A percentile compares a stretch with the other conserved stretches of the same genome.
Evolutionary conservation across 768 basidiomycete genomes (phyloP).

Genomic region (Guyanaporus albipodus): DNA sequence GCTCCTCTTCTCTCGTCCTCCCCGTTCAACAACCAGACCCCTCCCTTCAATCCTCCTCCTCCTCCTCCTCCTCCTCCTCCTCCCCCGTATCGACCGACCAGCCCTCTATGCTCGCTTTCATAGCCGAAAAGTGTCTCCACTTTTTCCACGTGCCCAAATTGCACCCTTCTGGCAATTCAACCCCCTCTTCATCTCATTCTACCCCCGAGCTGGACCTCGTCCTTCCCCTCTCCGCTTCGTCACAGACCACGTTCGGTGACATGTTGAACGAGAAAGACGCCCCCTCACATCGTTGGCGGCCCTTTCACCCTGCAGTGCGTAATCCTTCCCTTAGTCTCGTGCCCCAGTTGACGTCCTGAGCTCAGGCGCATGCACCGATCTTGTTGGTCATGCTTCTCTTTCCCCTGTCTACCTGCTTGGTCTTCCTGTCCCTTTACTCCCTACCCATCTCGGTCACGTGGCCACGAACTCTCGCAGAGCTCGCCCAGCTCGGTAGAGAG

Average conservation of each 20-base stretch:
- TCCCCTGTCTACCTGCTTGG: constrained; percentile 59
- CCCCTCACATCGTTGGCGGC: constrained; percentile 27
- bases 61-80: not conserved
- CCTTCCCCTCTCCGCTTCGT: constrained; percentile 54
- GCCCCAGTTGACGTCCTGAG: constrained; percentile 6
- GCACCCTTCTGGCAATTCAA: constrained; percentile 38
- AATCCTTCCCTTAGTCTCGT: not conserved
- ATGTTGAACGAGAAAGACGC: constrained; percentile 38
- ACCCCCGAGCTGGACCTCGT: constrained; percentile 40
- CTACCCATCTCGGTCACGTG: constrained; percentile 71
- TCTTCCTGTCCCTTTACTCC: constrained; percentile 44
- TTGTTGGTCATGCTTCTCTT: constrained; percentile 68
- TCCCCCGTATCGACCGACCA: constrained; percentile 16
- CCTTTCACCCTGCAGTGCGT: constrained; percentile 36
- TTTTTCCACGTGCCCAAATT: constrained; percentile 48
- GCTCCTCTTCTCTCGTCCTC: constrained; percentile 47
- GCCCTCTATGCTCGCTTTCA: constrained; percentile 48
- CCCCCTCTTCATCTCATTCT: constrained; percentile 44
- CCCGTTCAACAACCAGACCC: constrained; percentile 21
- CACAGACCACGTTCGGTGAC: constrained; percentile 43
- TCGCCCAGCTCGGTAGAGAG: constrained; percentile 70
- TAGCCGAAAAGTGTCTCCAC: constrained; percentile 49
- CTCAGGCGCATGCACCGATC: constrained; percentile 53
- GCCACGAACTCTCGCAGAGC: constrained; percentile 72
- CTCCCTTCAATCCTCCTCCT: not conserved